These are phyloP conservation scores for Niebla homalea DNA, from an alignment of 495 filamentous ascomycete species.

Conservation along the genomic window DNA sequence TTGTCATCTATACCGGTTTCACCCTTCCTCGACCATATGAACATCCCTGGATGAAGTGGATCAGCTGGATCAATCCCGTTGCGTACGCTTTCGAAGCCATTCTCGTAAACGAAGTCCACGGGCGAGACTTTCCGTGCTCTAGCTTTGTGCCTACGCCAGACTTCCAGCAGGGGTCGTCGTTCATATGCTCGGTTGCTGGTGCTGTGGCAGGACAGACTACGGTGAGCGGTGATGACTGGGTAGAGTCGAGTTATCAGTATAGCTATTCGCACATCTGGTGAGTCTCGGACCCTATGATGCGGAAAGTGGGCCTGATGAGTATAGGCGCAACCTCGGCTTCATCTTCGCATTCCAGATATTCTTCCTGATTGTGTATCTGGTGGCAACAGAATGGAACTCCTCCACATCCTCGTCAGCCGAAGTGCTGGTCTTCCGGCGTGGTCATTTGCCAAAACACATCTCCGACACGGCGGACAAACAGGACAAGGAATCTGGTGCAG, in stretches of 20 bases:
- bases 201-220: slow-evolving; percentile 30
- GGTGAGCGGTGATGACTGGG: slow-evolving; percentile 40
- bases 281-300: not conserved
- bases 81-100: slow-evolving; percentile 33
- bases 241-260: slow-evolving; percentile 42
- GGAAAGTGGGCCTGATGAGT: not conserved
- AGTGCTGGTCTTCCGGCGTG: slow-evolving; percentile 30
- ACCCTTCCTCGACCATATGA: slow-evolving; percentile 33
- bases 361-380: slow-evolving; percentile 39
- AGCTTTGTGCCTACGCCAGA: slow-evolving; percentile 31
- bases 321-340: slow-evolving; percentile 47
- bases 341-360: slow-evolving; percentile 52
- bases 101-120: slow-evolving; percentile 46
- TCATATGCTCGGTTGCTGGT: slow-evolving; percentile 41
- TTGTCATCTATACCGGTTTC: slow-evolving; percentile 37
- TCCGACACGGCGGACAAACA: not conserved
- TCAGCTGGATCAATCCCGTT: slow-evolving; percentile 34
- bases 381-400: slow-evolving; percentile 32
- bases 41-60: slow-evolving; percentile 38
- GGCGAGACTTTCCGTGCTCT: slow-evolving; percentile 34
- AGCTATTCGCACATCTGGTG: slow-evolving; percentile 45
- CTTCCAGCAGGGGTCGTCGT: not conserved
- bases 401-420: slow-evolving; percentile 31
- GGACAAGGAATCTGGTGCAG: not conserved
- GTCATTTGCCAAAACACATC: slow-evolving; percentile 20